Evolutionary conservation across 768 basidiomycete species (phyloP).

Genomic region (Agaricus blazei): DNA sequence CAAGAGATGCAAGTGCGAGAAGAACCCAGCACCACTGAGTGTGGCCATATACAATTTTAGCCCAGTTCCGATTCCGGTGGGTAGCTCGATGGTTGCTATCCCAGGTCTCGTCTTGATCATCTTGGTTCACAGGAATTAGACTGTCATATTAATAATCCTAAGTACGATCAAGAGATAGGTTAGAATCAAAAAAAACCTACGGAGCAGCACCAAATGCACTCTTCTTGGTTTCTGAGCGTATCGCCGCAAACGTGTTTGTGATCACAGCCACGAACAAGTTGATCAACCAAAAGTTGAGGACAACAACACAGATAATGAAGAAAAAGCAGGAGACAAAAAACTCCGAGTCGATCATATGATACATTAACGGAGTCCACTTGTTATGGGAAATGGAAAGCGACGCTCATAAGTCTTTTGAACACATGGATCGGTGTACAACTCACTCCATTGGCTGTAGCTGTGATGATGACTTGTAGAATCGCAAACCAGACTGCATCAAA

Average conservation of each 20-base stretch:
- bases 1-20: constrained; percentile 66
- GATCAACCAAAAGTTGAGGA: constrained; percentile 93
- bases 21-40: constrained; percentile 73
- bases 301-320: constrained; percentile 78
- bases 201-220: constrained; percentile 87
- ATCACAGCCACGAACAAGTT: constrained; percentile 96
- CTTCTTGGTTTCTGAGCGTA: constrained; percentile 78
- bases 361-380: constrained; percentile 83
- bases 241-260: constrained; percentile 86
- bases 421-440: constrained; percentile 20
- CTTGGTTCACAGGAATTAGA: constrained; percentile 29
- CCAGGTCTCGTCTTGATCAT: constrained; percentile 66
- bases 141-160: constrained; percentile 14
- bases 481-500: constrained; percentile 88
- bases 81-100: constrained; percentile 38
- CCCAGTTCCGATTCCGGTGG: constrained; percentile 32
- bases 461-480: constrained; percentile 77
- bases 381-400: not conserved
- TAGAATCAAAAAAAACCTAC: constrained; percentile 31
- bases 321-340: constrained; percentile 85
- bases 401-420: not conserved
- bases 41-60: constrained; percentile 52
- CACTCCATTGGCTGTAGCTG: constrained; percentile 76
- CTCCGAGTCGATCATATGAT: constrained; percentile 83
- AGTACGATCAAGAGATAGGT: not conserved